phyloP scores from a whole-genome alignment of 2,329 filamentous ascomycete genomes.

The Hymenoscyphus occultus region DNA sequence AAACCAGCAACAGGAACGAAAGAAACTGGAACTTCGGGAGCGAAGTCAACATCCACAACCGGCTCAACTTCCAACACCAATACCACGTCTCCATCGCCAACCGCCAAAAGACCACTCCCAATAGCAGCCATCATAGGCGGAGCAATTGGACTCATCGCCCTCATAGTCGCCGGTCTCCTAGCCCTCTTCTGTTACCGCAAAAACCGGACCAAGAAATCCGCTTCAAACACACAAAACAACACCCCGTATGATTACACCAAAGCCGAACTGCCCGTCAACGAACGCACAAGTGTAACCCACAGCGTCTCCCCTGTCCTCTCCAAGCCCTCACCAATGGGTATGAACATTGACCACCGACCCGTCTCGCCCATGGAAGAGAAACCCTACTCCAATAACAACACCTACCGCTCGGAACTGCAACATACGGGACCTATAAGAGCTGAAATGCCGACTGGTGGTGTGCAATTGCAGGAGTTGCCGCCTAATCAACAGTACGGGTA shows the following conservation, averaged over 20 bases:
- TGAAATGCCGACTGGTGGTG: neutral
- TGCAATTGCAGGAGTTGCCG: constrained; percentile 12
- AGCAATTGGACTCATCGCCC: constrained; percentile 7
- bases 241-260: constrained; percentile 2
- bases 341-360: neutral
- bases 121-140: constrained; percentile 20
- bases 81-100: neutral
- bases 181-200: constrained; percentile 16
- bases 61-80: neutral
- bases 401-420: constrained; percentile 8
- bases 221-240: neutral
- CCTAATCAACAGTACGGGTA: constrained; percentile 5
- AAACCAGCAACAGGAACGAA: constrained; percentile 2
- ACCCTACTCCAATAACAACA: neutral
- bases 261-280: constrained; percentile 2
- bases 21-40: neutral
- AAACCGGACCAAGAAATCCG: neutral
- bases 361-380: constrained; percentile 8
- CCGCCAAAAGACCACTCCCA: constrained; percentile 5
- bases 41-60: neutral
- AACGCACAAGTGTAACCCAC: neutral
- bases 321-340: constrained; percentile 2
- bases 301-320: constrained; percentile 1
- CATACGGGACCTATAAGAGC: constrained; percentile 2
- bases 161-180: constrained; percentile 15